Conservation (phyloP, 1,284 basidiomycete genomes). For the Sanghuangporus baumii region DNA sequence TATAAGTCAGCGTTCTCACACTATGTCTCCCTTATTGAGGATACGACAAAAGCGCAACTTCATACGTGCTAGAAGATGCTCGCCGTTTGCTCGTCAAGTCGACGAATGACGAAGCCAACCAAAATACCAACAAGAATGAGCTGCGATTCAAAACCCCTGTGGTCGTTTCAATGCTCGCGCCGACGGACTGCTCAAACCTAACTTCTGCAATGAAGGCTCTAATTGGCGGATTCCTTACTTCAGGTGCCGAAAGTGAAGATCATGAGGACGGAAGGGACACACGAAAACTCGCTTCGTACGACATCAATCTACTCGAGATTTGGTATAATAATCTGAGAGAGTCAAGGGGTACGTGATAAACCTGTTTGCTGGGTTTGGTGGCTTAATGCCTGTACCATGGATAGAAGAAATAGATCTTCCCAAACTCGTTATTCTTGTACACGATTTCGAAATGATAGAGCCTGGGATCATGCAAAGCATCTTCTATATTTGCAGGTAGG, state of each 20-base stretch:
- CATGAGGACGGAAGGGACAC: slow-evolving; percentile 18
- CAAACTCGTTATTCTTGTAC: slow-evolving; percentile 51
- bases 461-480: slow-evolving; percentile 53
- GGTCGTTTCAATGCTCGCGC: slow-evolving; percentile 46
- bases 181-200: slow-evolving; percentile 52
- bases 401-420: slow-evolving; percentile 20
- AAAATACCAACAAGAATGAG: slow-evolving; percentile 26
- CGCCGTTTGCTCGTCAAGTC: not conserved
- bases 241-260: slow-evolving; percentile 25
- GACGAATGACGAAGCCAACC: not conserved
- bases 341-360: slow-evolving; percentile 29
- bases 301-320: slow-evolving; percentile 49
- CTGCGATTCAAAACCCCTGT: slow-evolving; percentile 16
- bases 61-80: slow-evolving; percentile 9
- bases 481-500: slow-evolving; percentile 63
- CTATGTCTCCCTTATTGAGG: slow-evolving; percentile 19
- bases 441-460: slow-evolving; percentile 69
- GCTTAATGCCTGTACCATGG: slow-evolving; percentile 6
- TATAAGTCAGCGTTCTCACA: slow-evolving; percentile 2
- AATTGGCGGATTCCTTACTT: slow-evolving; percentile 47
- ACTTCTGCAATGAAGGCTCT: slow-evolving; percentile 49
- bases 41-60: slow-evolving; percentile 15
- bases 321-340: slow-evolving; percentile 48
- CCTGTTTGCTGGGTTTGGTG: not conserved
- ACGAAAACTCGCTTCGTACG: slow-evolving; percentile 49